Evolutionary conservation across 306 rosid genomes (phyloP), one percentile per base, ranked within the genome.

Genomic region (Malus fusca): DNA sequence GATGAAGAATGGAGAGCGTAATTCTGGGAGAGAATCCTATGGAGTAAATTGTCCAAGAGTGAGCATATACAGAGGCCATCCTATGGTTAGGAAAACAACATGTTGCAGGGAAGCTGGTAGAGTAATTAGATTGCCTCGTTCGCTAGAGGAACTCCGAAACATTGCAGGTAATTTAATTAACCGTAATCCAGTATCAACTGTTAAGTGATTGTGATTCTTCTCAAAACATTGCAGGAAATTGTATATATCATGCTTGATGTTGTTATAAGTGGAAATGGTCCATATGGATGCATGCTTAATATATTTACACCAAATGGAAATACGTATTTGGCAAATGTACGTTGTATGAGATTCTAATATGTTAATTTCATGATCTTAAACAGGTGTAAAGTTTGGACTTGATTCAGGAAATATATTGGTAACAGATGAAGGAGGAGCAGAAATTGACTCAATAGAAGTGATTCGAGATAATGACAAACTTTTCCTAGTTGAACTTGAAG

Each of bases 401-500:
- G 90, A 90, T 86, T 84, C 84, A 67, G 78, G 72, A 71, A 82
- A 84, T 70, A 51, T 85, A 43, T 63, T 69, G 75, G 82, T 94
- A 76, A 86, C 88, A 26, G 83, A 94, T 84, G 96, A 86, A 85
- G 91, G 75, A 78, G 98, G 97, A 43, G 86, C 97, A 46, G 91
- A 88, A 69, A 85, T 94, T 61, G 96, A 94, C 48, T 84, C 84
- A 8, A 77, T 90, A 76, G 92, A 90, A 82, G 92, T 91, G 79
- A 86, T 94, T 33, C 88, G 96, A 87, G 98, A 94, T 78, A 87
- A 90, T 78, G 98, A 94, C 66, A 91, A 88, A 73, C 85, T 94
- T 44, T 91, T 70, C 84, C 79, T 91, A 66, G 77, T 79, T 81
- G 85, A 79, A 69, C 77, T 79, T 82, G 85, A 79, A 77, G 72